Conservation (phyloP, 2,329 filamentous ascomycete species). For the Aspergillus novofumigatus region DNA sequence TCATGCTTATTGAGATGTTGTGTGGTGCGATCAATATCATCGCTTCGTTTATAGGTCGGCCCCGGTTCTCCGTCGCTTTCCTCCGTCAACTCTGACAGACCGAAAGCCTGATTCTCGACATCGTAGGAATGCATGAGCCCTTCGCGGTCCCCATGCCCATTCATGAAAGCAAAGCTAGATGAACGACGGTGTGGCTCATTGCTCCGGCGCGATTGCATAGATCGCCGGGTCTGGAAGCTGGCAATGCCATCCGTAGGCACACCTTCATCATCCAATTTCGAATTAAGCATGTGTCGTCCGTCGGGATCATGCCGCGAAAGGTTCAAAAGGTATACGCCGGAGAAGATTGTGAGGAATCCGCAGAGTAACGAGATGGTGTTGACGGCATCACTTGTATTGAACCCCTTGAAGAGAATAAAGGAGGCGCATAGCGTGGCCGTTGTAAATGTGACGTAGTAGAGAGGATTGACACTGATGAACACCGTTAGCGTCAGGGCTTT, state of each 20-base stretch:
- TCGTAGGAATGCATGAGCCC: conserved; percentile 87
- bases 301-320: conserved; percentile 90
- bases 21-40: conserved; percentile 21
- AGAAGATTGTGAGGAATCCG: conserved; percentile 92
- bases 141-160: conserved; percentile 62
- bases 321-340: conserved; percentile 91
- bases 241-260: conserved; percentile 90
- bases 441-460: conserved; percentile 97
- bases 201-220: conserved; percentile 85
- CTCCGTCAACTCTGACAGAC: conserved; percentile 72
- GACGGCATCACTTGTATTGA: conserved; percentile 88
- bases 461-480: conserved; percentile 71
- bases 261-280: conserved; percentile 56
- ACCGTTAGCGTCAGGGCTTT: conserved; percentile 22
- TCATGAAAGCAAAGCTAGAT: conserved; percentile 57
- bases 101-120: conserved; percentile 72
- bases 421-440: conserved; percentile 91
- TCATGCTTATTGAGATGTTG: conserved; percentile 30
- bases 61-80: conserved; percentile 59
- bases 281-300: conserved; percentile 63
- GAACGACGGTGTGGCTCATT: conserved; percentile 56
- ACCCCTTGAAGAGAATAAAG: conserved; percentile 92
- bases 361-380: conserved; percentile 90
- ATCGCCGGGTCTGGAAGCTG: conserved; percentile 81
- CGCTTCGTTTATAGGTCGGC: conserved; percentile 29